Conservation (phyloP, 2,329 filamentous ascomycete genomes). For the Fusarium sp. region DNA sequence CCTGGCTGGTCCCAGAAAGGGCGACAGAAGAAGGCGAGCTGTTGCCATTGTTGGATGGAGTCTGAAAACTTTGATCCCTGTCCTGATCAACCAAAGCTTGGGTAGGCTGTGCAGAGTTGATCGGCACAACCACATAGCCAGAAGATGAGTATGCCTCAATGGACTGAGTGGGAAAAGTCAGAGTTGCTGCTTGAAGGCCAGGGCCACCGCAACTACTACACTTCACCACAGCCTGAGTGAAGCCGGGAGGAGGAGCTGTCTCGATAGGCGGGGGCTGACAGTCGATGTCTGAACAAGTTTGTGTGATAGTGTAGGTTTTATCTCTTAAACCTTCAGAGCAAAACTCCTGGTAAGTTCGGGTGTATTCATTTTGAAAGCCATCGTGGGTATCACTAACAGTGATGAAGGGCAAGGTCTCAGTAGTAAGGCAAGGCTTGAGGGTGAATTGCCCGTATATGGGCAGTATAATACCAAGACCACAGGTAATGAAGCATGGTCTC, state of each 20-base stretch:
- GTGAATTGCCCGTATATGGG: slow-evolving; percentile 2
- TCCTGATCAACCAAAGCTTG: not conserved
- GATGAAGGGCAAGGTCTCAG: not conserved
- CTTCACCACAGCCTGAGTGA: slow-evolving; percentile 17
- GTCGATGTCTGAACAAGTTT: slow-evolving; percentile 11
- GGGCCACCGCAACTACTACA: slow-evolving; percentile 4
- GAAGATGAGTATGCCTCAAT: slow-evolving; percentile 22
- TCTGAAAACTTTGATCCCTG: not conserved
- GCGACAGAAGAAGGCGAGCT: not conserved
- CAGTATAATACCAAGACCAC: not conserved
- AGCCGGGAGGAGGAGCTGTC: slow-evolving; percentile 18
- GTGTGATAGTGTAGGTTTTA: slow-evolving; percentile 12
- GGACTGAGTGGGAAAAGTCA: slow-evolving; percentile 19
- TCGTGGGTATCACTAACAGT: slow-evolving; percentile 2
- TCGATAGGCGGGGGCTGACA: slow-evolving; percentile 6
- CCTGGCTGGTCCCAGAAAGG: not conserved
- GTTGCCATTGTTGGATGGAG: not conserved
- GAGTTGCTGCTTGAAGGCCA: slow-evolving; percentile 5
- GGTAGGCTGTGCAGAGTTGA: not conserved
- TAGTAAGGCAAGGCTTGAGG: slow-evolving; percentile 8
- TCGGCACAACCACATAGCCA: slow-evolving; percentile 11
- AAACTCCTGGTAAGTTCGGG: slow-evolving; percentile 21
- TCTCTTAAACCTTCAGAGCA: not conserved
- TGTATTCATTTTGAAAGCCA: slow-evolving; percentile 9
- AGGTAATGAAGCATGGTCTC: not conserved